These are phyloP conservation scores for Xerocomus minutiporus DNA, from an alignment of 1,284 basidiomycete genomes.

Conservation along the genomic window DNA sequence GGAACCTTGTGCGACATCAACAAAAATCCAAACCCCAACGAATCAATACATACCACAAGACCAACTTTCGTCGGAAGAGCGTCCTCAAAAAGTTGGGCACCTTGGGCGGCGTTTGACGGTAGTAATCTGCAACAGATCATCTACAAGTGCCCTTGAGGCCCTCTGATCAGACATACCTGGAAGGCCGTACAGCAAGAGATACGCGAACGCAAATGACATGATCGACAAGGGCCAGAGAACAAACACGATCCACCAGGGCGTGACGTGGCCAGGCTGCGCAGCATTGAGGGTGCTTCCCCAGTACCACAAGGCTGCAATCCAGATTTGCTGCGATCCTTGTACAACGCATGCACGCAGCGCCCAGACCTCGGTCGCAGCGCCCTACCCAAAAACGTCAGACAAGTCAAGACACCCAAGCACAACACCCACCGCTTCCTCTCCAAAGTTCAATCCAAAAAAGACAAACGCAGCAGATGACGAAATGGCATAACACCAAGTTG, in stretches of 20 bases:
- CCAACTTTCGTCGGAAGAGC: constrained; percentile 82
- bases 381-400: constrained; percentile 38
- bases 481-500: constrained; percentile 86
- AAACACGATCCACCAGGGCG: constrained; percentile 81
- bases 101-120: constrained; percentile 85
- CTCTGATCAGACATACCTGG: constrained; percentile 53
- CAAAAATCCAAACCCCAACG: background rate
- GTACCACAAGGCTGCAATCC: constrained; percentile 92
- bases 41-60: constrained; percentile 57
- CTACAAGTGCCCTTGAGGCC: background rate
- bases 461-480: constrained; percentile 86
- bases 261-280: constrained; percentile 41
- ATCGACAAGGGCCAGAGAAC: constrained; percentile 80
- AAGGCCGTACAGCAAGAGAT: constrained; percentile 78
- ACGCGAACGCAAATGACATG: constrained; percentile 72
- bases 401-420: background rate
- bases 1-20: constrained; percentile 44
- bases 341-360: constrained; percentile 84
- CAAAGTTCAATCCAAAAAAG: constrained; percentile 93
- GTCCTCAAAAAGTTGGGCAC: constrained; percentile 88
- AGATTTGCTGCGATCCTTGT: constrained; percentile 89
- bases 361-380: constrained; percentile 91
- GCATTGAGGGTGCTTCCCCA: constrained; percentile 82
- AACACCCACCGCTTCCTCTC: constrained; percentile 79
- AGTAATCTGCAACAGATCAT: constrained; percentile 55